Evolutionary conservation across 495 filamentous ascomycete genomes (phyloP).

Genomic region (Letharia lupina): DNA sequence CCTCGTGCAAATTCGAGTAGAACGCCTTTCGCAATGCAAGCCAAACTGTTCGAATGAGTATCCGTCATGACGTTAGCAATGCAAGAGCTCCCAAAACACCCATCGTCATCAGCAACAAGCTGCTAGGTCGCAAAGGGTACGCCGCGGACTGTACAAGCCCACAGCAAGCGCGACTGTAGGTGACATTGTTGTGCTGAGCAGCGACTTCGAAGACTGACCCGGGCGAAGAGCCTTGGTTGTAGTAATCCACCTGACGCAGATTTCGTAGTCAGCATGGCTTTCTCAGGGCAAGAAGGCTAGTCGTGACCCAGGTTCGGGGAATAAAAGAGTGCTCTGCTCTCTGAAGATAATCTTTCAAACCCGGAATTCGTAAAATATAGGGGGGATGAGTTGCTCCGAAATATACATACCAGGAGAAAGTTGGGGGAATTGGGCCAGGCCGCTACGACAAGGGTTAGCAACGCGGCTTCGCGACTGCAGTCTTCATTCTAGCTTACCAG

Average conservation of each 20-base stretch:
- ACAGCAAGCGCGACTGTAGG: slow-evolving; percentile 68
- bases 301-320: no score
- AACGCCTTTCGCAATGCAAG: neutral
- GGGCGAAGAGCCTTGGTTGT: slow-evolving; percentile 58
- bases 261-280: no score
- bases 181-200: slow-evolving; percentile 75
- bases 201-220: slow-evolving; percentile 93
- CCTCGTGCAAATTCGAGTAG: no score
- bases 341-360: no score
- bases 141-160: slow-evolving; percentile 34
- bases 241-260: slow-evolving; percentile 56
- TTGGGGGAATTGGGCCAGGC: slow-evolving; percentile 69
- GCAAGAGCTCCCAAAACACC: neutral
- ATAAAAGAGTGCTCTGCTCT: no score
- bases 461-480: slow-evolving; percentile 9
- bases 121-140: neutral
- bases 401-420: slow-evolving; percentile 54
- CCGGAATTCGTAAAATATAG: no score
- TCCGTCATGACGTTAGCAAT: neutral
- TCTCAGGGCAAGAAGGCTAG: no score
- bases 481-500: slow-evolving; percentile 37
- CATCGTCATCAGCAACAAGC: neutral
- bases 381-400: no score
- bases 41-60: neutral
- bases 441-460: slow-evolving; percentile 25